These are phyloP conservation scores for Turritis glabra DNA, from an alignment of 345 rosid species.

Conservation along the genomic window DNA sequence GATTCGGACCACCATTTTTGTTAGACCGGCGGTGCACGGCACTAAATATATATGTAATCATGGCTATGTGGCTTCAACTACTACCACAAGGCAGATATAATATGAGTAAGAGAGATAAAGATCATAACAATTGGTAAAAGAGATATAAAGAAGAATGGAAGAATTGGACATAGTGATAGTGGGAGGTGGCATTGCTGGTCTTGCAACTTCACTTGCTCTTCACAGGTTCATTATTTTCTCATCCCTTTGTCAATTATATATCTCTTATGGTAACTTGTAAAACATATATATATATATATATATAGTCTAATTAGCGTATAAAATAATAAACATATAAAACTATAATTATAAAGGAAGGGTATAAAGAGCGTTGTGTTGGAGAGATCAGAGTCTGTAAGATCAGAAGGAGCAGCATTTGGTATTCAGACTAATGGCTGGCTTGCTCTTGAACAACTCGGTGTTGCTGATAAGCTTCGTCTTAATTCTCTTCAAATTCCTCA, in stretches of 20 bases:
- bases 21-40: no score
- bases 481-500: slow-evolving; percentile 37
- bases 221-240: slow-evolving; percentile 39
- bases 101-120: not conserved
- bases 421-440: slow-evolving; percentile 65
- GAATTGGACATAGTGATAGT: slow-evolving; percentile 49
- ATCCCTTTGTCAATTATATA: not conserved
- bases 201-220: slow-evolving; percentile 67
- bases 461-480: slow-evolving; percentile 47
- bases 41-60: no score
- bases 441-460: slow-evolving; percentile 58
- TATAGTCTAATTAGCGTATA: not conserved
- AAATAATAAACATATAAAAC: no score
- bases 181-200: slow-evolving; percentile 66
- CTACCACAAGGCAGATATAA: not conserved
- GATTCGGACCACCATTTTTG: no score
- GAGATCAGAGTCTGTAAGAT: slow-evolving; percentile 46
- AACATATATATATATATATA: not conserved
- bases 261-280: not conserved
- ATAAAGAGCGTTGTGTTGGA: slow-evolving; percentile 56
- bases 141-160: slow-evolving; percentile 12
- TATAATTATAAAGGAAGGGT: slow-evolving; percentile 54
- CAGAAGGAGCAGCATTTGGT: slow-evolving; percentile 51
- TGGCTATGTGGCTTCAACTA: not conserved
- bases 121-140: not conserved